Evolutionary conservation across 371 early-diverging fungal genomes (phyloP).

Genomic region (Nematocida ironsii): DNA sequence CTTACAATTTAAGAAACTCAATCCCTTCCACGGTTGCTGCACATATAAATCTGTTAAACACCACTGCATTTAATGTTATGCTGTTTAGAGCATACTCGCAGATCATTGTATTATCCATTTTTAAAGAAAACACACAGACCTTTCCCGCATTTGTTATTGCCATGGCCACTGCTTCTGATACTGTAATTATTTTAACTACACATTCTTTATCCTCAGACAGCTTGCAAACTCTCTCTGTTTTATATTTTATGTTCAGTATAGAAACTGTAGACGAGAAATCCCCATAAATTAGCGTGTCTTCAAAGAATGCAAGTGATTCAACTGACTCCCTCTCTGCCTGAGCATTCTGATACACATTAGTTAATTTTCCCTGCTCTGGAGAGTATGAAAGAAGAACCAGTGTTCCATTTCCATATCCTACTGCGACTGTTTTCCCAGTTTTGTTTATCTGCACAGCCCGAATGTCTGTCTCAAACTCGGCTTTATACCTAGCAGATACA

Average conservation of each 20-base stretch:
- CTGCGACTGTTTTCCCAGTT: slow-evolving; percentile 16
- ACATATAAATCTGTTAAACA: slow-evolving; percentile 17
- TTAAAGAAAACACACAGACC: slow-evolving; percentile 10
- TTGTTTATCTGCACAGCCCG: slow-evolving; percentile 12
- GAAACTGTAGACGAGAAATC: slow-evolving; percentile 4
- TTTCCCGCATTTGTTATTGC: slow-evolving; percentile 14
- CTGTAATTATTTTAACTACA: slow-evolving; percentile 28
- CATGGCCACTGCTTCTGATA: not conserved
- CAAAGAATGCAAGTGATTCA: slow-evolving; percentile 15
- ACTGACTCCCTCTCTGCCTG: not conserved
- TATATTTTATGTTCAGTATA: slow-evolving; percentile 17
- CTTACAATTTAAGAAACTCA: slow-evolving; percentile 13
- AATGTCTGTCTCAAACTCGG: slow-evolving; percentile 25
- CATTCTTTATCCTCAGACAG: slow-evolving; percentile 6
- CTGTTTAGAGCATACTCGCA: not conserved
- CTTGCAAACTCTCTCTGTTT: slow-evolving; percentile 1
- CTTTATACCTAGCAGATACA: not conserved
- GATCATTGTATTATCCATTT: slow-evolving; percentile 18
- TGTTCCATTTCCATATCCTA: slow-evolving; percentile 30
- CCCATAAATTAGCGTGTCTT: slow-evolving; percentile 28
- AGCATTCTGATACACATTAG: slow-evolving; percentile 7
- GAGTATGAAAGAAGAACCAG: slow-evolving; percentile 21
- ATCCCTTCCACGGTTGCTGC: slow-evolving; percentile 45
- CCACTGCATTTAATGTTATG: slow-evolving; percentile 6
- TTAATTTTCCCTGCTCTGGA: not conserved